These are phyloP conservation scores for Immersiporthe knoxdaviesiana DNA, from an alignment of 2,329 filamentous ascomycete species.

Conservation along the genomic window DNA sequence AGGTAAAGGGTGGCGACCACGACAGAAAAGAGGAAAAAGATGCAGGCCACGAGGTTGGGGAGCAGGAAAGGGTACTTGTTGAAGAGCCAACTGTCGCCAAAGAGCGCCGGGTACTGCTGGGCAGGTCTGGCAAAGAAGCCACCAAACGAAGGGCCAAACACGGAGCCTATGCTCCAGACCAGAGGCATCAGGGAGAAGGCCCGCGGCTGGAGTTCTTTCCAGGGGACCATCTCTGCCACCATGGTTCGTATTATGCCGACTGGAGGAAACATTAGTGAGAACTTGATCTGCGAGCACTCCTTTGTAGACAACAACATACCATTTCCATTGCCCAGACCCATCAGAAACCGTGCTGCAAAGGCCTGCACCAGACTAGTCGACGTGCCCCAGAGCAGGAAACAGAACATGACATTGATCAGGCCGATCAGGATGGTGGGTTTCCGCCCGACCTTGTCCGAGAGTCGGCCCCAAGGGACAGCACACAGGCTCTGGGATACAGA, in stretches of 20 bases:
- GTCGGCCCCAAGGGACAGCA: constrained; percentile 74
- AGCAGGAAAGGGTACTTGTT: constrained; percentile 79
- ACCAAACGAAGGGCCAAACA: constrained; percentile 86
- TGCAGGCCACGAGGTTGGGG: constrained; percentile 78
- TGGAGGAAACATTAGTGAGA: constrained; percentile 36
- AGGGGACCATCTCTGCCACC: constrained; percentile 89
- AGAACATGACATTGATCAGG: constrained; percentile 77
- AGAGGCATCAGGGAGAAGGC: constrained; percentile 95
- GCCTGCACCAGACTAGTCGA: constrained; percentile 80
- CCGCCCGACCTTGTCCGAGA: constrained; percentile 78
- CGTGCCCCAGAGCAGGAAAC: constrained; percentile 82
- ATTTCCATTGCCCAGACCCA: constrained; percentile 86
- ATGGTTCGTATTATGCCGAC: constrained; percentile 91
- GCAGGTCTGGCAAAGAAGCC: constrained; percentile 84
- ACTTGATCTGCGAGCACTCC: constrained; percentile 16
- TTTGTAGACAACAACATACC: constrained; percentile 50
- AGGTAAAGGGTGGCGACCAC: constrained; percentile 77
- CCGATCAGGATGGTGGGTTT: constrained; percentile 81
- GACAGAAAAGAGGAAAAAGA: constrained; percentile 79
- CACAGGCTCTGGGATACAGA: constrained; percentile 73
- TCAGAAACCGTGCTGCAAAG: constrained; percentile 74
- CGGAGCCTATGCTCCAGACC: constrained; percentile 82
- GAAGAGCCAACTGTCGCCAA: constrained; percentile 69
- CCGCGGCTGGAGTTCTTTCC: constrained; percentile 81
- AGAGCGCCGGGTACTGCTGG: constrained; percentile 71